Evolutionary conservation across 306 rosid genomes (phyloP).

Genomic region (Arachis stenosperma): DNA sequence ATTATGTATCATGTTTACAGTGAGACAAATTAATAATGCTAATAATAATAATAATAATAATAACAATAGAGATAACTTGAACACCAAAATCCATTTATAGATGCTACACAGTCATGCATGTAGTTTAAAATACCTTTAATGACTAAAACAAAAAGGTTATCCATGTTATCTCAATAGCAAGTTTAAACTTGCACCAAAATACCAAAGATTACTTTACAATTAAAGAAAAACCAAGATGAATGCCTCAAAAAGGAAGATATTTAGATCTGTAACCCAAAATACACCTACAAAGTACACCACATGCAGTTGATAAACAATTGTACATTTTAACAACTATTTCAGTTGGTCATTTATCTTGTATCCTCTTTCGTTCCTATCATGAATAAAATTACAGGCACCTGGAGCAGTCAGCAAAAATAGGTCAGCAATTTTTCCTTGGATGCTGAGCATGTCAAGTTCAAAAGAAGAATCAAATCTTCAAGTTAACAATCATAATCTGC

Average conservation of each 20-base stretch:
- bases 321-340: constrained; percentile 43
- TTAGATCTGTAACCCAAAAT: constrained; percentile 22
- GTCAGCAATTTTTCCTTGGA: constrained; percentile 38
- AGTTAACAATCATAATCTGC: constrained; percentile 31
- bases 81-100: constrained; percentile 17
- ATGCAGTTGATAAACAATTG: constrained; percentile 39
- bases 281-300: constrained; percentile 23
- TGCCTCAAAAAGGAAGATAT: constrained; percentile 20
- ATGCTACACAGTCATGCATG: constrained; percentile 17
- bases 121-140: constrained; percentile 31
- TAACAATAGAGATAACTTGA: constrained; percentile 16
- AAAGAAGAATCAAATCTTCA: constrained; percentile 37
- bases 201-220: constrained; percentile 36
- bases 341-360: constrained; percentile 32
- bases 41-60: not conserved
- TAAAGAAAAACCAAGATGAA: constrained; percentile 24
- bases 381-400: constrained; percentile 49
- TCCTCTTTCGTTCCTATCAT: constrained; percentile 11
- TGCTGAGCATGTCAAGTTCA: constrained; percentile 36
- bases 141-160: constrained; percentile 19
- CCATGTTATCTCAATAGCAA: constrained; percentile 23
- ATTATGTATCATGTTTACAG: no score
- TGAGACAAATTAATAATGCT: not conserved
- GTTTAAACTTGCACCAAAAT: constrained; percentile 29
- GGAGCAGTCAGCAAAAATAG: constrained; percentile 36